Conservation (phyloP, 2,329 filamentous ascomycete genomes). For the Zasmidium cellare region DNA sequence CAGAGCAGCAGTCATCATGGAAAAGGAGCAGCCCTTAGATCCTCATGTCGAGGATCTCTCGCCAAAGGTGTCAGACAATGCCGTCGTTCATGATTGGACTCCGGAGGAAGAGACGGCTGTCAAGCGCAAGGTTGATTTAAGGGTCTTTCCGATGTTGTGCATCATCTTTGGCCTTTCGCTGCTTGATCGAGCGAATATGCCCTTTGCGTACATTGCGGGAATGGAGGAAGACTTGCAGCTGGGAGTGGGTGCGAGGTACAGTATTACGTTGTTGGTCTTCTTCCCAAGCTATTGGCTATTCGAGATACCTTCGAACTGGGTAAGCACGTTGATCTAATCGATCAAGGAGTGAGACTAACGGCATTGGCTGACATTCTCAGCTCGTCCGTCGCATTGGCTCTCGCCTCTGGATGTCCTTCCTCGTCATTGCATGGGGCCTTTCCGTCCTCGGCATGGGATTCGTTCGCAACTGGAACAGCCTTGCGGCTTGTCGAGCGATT, state of each 20-base stretch:
- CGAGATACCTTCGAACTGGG: conserved; percentile 2
- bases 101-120: conserved; percentile 27
- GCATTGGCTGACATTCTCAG: no score
- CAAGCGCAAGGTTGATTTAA: conserved; percentile 6
- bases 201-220: conserved; percentile 54
- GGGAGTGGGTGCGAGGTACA: conserved; percentile 3
- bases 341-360: no score
- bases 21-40: no score
- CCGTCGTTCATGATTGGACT: conserved; percentile 24
- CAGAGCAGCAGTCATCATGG: no score
- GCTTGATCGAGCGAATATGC: conserved; percentile 76
- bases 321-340: no score
- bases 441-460: conserved; percentile 6
- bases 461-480: conserved; percentile 5
- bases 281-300: conserved; percentile 10
- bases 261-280: conserved; percentile 10
- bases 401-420: conserved; percentile 2
- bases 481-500: conserved; percentile 1
- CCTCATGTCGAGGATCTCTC: no score
- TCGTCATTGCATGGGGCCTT: conserved; percentile 4
- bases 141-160: conserved; percentile 29
- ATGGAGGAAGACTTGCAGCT: conserved; percentile 9
- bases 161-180: conserved; percentile 57
- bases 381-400: conserved; percentile 7
- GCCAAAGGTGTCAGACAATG: background rate